Evolutionary conservation across 345 rosid genomes (phyloP).

Genomic region (Nephelium lappaceum): DNA sequence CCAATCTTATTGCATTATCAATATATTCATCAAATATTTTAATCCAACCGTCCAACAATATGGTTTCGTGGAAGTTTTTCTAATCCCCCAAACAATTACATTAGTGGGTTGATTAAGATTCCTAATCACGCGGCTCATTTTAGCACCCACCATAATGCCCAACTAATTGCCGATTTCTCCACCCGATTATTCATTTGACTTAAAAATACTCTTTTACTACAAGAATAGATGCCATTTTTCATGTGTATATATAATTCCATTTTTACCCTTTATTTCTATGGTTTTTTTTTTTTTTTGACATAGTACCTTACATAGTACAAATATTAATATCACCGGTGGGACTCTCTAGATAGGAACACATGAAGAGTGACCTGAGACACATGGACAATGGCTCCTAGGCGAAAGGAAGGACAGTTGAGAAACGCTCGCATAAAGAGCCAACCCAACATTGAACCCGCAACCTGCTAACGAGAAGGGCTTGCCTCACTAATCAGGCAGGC

Average conservation of each 20-base stretch:
- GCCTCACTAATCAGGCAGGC: too few relatives aligned
- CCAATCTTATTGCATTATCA: neutral
- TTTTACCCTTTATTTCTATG: slow-evolving; percentile 4
- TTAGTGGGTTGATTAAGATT: slow-evolving; percentile 17
- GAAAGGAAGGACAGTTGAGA: too few relatives aligned
- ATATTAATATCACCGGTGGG: too few relatives aligned
- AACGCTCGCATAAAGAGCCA: too few relatives aligned
- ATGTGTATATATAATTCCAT: neutral
- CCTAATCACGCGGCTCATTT: slow-evolving; percentile 17
- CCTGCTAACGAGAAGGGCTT: too few relatives aligned
- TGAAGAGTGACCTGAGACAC: too few relatives aligned
- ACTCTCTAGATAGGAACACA: too few relatives aligned
- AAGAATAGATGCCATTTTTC: neutral
- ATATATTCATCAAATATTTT: neutral
- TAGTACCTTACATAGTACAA: too few relatives aligned
- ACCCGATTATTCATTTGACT: neutral
- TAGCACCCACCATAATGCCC: slow-evolving; percentile 7
- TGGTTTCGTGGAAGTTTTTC: neutral
- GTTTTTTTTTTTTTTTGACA: too few relatives aligned
- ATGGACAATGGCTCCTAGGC: too few relatives aligned
- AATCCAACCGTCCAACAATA: neutral
- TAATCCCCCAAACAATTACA: slow-evolving; percentile 2
- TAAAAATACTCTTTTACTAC: neutral
- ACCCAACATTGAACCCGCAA: too few relatives aligned
- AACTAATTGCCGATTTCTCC: slow-evolving; percentile 21